Percentiles rank a stretch among this genome's conserved stretches.
Conservation (phyloP, 176 grass and related monocot genomes). For the Oryza longistaminata region DNA sequence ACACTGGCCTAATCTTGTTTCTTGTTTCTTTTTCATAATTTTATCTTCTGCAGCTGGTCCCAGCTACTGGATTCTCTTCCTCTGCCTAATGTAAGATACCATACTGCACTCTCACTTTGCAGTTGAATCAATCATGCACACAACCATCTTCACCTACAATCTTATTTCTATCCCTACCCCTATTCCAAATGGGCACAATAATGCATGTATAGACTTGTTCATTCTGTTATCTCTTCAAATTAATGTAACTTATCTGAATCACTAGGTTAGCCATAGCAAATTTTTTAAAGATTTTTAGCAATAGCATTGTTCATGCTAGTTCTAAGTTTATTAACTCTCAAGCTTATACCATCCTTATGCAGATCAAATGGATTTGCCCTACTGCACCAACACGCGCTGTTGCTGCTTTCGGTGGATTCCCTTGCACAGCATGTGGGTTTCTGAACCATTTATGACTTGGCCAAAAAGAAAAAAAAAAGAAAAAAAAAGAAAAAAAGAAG, state of each 20-base stretch:
- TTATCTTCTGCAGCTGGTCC: slow-evolving; percentile 74
- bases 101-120: slow-evolving; percentile 1
- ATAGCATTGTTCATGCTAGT: slow-evolving; percentile 37
- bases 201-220: slow-evolving; percentile 33
- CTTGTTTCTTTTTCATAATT: slow-evolving; percentile 8
- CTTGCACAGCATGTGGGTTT: slow-evolving; percentile 92
- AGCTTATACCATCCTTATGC: slow-evolving; percentile 34
- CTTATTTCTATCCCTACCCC: slow-evolving; percentile 27
- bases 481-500: not conserved
- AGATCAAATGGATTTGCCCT: slow-evolving; percentile 99
- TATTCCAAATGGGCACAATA: slow-evolving; percentile 6
- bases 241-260: slow-evolving; percentile 39
- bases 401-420: slow-evolving; percentile 86
- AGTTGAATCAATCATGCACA: slow-evolving; percentile 21
- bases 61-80: slow-evolving; percentile 88
- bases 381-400: slow-evolving; percentile 86
- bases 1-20: slow-evolving; percentile 11
- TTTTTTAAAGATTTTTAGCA: not conserved
- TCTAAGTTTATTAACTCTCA: not conserved
- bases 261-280: slow-evolving; percentile 11
- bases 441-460: slow-evolving; percentile 20
- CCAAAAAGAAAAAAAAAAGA: not conserved
- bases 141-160: slow-evolving; percentile 16
- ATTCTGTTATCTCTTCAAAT: slow-evolving; percentile 49
- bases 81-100: slow-evolving; percentile 87